These are phyloP conservation scores for Gaertneriomyces sp. DNA, from an alignment of 192 early-diverging fungal genomes.

Conservation along the genomic window DNA sequence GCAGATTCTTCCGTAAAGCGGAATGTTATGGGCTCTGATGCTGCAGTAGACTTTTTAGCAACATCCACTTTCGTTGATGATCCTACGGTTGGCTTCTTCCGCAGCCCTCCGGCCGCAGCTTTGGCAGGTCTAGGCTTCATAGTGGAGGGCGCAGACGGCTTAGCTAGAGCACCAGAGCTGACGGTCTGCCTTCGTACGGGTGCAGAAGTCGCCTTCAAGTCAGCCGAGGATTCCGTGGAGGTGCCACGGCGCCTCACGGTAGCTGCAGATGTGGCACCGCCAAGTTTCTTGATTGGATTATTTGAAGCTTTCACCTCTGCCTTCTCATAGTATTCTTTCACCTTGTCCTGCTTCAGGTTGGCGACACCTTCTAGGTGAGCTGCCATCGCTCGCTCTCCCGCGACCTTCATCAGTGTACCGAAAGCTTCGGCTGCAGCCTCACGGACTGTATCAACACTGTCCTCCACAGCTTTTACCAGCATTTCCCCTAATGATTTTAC, in stretches of 20 bases:
- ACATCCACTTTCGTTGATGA: too few species aligned
- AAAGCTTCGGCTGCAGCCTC: conserved; percentile 80
- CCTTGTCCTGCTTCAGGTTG: conserved; percentile 80
- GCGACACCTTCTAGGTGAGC: conserved; percentile 80
- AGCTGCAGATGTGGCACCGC: conserved; percentile 6
- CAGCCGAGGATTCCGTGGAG: too few species aligned
- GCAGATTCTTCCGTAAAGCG: conserved; percentile 67
- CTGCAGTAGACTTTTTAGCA: too few species aligned
- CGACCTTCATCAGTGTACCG: conserved; percentile 84
- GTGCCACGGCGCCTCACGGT: background rate
- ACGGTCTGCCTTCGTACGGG: too few species aligned
- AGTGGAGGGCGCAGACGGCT: too few species aligned
- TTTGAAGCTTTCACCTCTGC: conserved; percentile 54
- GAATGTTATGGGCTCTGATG: conserved; percentile 48
- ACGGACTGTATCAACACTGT: conserved; percentile 77
- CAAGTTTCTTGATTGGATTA: background rate
- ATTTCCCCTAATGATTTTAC: conserved; percentile 75
- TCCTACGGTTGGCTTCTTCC: conserved; percentile 1
- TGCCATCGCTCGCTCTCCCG: conserved; percentile 67
- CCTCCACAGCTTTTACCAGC: conserved; percentile 75
- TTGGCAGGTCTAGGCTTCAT: too few species aligned
- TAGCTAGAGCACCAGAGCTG: too few species aligned
- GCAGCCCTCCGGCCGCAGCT: background rate
- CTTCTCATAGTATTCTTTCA: conserved; percentile 83
- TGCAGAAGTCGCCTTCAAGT: too few species aligned